Conservation (phyloP, 805 yeast species). For the Hanseniaspora thailandica region DNA sequence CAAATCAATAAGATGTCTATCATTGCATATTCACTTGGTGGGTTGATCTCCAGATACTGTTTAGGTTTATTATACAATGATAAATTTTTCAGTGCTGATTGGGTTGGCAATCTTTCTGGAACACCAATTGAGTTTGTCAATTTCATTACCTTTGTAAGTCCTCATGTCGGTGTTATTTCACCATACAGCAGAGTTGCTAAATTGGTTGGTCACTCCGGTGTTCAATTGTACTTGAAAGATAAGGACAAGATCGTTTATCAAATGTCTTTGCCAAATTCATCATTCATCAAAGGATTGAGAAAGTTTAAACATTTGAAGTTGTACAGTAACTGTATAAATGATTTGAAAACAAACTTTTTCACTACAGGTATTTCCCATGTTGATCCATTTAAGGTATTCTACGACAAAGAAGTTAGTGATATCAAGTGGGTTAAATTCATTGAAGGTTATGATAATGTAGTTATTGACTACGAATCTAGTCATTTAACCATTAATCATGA, state of each 20-base stretch:
- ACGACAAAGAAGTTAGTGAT: slow-evolving; percentile 31
- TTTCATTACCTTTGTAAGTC: slow-evolving; percentile 53
- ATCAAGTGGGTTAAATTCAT: slow-evolving; percentile 37
- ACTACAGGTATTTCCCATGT: slow-evolving; percentile 56
- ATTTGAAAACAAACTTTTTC: slow-evolving; percentile 73
- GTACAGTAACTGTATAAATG: slow-evolving; percentile 70
- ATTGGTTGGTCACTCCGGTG: slow-evolving; percentile 59
- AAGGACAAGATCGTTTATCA: slow-evolving; percentile 45
- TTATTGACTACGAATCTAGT: slow-evolving; percentile 13
- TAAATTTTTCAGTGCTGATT: slow-evolving; percentile 34
- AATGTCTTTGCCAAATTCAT: slow-evolving; percentile 54
- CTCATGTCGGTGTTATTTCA: slow-evolving; percentile 57
- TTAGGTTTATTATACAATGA: slow-evolving; percentile 54
- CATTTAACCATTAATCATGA: not conserved
- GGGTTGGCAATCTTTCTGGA: not conserved
- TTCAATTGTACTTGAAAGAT: slow-evolving; percentile 59
- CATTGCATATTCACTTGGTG: slow-evolving; percentile 79
- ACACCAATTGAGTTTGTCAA: slow-evolving; percentile 42
- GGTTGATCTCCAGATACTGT: slow-evolving; percentile 65
- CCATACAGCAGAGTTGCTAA: slow-evolving; percentile 57
- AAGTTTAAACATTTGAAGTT: slow-evolving; percentile 43
- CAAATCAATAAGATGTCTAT: slow-evolving; percentile 55
- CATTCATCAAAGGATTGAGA: slow-evolving; percentile 46
- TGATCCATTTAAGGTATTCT: slow-evolving; percentile 46
- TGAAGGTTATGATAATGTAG: slow-evolving; percentile 43